Conservation (phyloP, 2,329 filamentous ascomycete genomes). For the Paraphaeosphaeria minitans region DNA sequence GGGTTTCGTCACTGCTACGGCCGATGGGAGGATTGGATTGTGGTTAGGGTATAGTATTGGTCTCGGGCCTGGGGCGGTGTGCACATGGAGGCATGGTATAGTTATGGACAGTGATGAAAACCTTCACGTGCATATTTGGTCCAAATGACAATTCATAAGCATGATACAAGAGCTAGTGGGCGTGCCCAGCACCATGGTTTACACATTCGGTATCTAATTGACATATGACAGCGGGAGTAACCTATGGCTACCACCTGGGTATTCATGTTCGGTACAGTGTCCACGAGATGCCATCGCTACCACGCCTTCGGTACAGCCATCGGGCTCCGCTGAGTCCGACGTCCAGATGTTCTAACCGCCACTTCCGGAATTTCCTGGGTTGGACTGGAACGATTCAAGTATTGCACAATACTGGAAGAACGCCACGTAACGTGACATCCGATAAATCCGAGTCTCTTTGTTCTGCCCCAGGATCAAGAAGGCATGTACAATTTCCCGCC, state of each 20-base stretch:
- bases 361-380: not conserved
- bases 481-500: not conserved
- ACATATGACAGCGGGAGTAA: not conserved
- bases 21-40: slow-evolving; percentile 16
- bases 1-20: slow-evolving; percentile 32
- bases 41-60: not conserved
- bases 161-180: not conserved
- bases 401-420: not conserved
- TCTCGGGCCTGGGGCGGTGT: not conserved
- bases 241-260: not conserved
- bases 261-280: not conserved
- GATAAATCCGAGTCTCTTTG: not conserved
- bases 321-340: not conserved
- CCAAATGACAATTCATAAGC: not conserved
- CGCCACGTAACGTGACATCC: not conserved
- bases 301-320: not conserved
- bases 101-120: not conserved
- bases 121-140: not conserved
- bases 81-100: not conserved
- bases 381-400: not conserved
- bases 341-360: not conserved
- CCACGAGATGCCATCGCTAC: not conserved
- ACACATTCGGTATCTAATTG: not conserved
- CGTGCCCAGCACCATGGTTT: not conserved
- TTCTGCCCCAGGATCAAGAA: not conserved